Evolutionary conservation across 139 green algal species (phyloP).

Genomic region (Diplosphaera chodatii): DNA sequence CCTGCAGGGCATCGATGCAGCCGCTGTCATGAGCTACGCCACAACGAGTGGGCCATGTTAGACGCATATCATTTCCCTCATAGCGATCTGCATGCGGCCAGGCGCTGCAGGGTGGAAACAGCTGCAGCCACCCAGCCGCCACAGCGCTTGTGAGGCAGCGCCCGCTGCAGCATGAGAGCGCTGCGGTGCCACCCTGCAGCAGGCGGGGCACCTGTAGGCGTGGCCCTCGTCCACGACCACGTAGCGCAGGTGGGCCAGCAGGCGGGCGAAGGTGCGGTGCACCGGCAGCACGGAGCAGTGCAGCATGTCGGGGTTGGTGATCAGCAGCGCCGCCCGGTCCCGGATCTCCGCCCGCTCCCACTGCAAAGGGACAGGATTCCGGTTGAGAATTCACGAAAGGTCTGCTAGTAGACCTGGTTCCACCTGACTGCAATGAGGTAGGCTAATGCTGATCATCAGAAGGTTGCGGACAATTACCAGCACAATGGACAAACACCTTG

Average conservation of each 20-base stretch:
- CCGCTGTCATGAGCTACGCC: no score
- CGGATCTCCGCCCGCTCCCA: conserved; percentile 35
- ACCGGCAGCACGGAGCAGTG: conserved; percentile 77
- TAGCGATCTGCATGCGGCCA: no score
- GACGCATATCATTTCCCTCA: no score
- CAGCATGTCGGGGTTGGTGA: conserved; percentile 98
- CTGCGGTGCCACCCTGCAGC: not conserved
- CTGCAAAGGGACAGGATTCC: not conserved
- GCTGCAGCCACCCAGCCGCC: no score
- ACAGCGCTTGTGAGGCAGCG: no score
- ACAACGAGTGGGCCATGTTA: no score
- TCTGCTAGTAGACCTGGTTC: no score
- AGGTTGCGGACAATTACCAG: no score
- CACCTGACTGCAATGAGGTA: no score
- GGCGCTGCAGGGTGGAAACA: no score
- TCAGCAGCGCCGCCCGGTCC: conserved; percentile 51
- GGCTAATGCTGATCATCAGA: no score
- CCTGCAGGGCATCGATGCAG: conserved; percentile 21
- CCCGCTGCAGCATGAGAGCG: conserved; percentile 8
- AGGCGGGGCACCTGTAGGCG: conserved; percentile 52
- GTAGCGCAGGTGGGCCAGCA: conserved; percentile 69
- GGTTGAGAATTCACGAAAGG: no score
- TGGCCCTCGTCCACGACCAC: conserved; percentile 93
- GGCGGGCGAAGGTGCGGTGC: conserved; percentile 55
- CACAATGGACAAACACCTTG: conserved; percentile 6